Evolutionary conservation across 331 rosid species (phyloP).

Genomic region (Telfairia occidentalis): DNA sequence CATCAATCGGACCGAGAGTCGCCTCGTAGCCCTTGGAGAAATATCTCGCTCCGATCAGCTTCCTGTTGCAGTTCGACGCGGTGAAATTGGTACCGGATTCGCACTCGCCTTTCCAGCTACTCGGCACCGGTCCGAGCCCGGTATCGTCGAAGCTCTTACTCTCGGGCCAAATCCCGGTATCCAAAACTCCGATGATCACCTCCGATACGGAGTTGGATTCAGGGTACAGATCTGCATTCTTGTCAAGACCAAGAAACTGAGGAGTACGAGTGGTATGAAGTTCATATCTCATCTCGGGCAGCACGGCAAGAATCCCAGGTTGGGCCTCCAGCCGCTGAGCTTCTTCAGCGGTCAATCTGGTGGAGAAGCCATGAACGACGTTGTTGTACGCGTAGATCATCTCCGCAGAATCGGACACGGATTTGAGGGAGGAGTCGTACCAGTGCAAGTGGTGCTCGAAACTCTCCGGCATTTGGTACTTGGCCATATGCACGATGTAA

Average conservation of each 20-base stretch:
- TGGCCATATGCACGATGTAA: slow-evolving; percentile 58
- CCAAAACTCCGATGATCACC: slow-evolving; percentile 49
- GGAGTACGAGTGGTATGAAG: slow-evolving; percentile 88
- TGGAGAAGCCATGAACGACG: slow-evolving; percentile 63
- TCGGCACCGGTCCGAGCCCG: slow-evolving; percentile 55
- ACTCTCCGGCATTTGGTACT: slow-evolving; percentile 47
- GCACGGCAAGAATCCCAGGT: slow-evolving; percentile 42
- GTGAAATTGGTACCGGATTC: slow-evolving; percentile 49
- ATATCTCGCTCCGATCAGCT: slow-evolving; percentile 63
- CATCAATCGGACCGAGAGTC: slow-evolving; percentile 26
- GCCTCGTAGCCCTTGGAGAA: slow-evolving; percentile 43
- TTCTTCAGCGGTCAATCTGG: slow-evolving; percentile 42
- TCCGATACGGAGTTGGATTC: slow-evolving; percentile 24
- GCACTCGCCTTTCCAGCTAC: slow-evolving; percentile 60
- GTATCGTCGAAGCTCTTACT: slow-evolving; percentile 74
- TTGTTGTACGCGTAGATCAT: slow-evolving; percentile 50
- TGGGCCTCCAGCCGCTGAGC: slow-evolving; percentile 27
- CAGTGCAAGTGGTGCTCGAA: slow-evolving; percentile 48
- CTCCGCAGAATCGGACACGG: slow-evolving; percentile 41
- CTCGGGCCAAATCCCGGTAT: slow-evolving; percentile 79
- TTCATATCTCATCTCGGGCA: slow-evolving; percentile 39
- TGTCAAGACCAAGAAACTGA: slow-evolving; percentile 54
- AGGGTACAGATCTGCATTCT: slow-evolving; percentile 17
- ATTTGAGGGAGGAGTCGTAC: slow-evolving; percentile 54
- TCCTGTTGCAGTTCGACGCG: slow-evolving; percentile 45